Percentiles rank a stretch among this genome's conserved stretches.
phyloP scores from a whole-genome alignment of 805 yeast species.

The Metschnikowia orientalis region DNA sequence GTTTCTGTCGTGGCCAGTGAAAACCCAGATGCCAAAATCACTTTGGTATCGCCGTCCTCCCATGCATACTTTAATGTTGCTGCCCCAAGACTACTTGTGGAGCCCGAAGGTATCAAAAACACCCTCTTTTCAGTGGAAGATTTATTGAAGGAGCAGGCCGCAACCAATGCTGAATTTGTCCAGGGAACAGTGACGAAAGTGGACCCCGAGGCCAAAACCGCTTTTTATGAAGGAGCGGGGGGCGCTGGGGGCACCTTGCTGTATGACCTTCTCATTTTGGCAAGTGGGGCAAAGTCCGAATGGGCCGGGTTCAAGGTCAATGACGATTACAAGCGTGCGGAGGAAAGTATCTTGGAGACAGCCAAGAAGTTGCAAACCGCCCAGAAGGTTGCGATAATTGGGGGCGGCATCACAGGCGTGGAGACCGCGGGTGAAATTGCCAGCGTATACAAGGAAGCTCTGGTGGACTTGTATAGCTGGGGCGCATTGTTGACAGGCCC shows the following conservation, averaged over 20 bases:
- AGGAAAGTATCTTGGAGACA: constrained; percentile 17
- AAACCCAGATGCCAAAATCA: constrained; percentile 13
- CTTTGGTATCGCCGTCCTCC: constrained; percentile 25
- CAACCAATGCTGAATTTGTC: constrained; percentile 18
- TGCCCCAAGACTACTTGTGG: constrained; percentile 31
- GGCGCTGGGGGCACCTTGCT: constrained; percentile 9
- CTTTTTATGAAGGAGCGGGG: constrained; percentile 12
- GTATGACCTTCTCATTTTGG: constrained; percentile 34
- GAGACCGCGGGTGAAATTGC: constrained; percentile 38
- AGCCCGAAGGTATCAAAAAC: constrained; percentile 19
- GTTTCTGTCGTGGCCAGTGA: constrained; percentile 18
- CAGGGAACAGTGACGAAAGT: constrained; percentile 24
- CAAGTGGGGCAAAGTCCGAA: constrained; percentile 27
- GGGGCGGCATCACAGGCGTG: constrained; percentile 39
- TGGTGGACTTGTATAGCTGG: constrained; percentile 22
- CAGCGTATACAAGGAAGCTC: constrained; percentile 11
- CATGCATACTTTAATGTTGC: constrained; percentile 24
- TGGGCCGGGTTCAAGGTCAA: constrained; percentile 26
- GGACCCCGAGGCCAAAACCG: constrained; percentile 22
- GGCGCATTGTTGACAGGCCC: constrained; percentile 8
- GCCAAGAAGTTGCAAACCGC: constrained; percentile 19
- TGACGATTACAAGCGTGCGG: constrained; percentile 15
- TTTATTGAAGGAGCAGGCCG: constrained; percentile 16
- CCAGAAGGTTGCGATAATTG: constrained; percentile 32
- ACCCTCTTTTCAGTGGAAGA: constrained; percentile 19